Conservation (phyloP, 495 filamentous ascomycete genomes). For the Neurospora pannonica region DNA sequence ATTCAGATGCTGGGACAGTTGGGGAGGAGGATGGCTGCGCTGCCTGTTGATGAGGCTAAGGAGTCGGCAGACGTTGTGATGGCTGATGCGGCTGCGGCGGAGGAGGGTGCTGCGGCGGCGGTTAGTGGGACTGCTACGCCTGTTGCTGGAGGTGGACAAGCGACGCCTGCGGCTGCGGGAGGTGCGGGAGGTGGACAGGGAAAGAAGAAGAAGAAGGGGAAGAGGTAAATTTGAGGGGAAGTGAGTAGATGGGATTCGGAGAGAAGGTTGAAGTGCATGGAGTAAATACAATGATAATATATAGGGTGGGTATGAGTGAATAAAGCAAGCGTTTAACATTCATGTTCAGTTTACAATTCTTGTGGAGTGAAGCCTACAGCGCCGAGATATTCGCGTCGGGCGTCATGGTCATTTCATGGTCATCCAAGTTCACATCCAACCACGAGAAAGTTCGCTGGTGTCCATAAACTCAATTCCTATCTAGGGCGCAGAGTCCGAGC, state of each 20-base stretch:
- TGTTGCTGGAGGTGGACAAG: constrained; percentile 6
- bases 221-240: constrained; percentile 27
- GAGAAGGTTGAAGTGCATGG: background rate
- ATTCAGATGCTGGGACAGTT: constrained; percentile 63
- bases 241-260: background rate
- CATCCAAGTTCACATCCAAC: background rate
- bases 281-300: background rate
- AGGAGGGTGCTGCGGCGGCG: background rate
- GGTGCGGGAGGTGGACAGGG: constrained; percentile 35
- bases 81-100: background rate
- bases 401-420: background rate
- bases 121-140: background rate
- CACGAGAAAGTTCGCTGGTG: background rate
- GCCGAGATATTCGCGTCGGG: background rate
- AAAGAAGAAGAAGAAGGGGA: constrained; percentile 51
- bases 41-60: constrained; percentile 22
- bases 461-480: background rate
- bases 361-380: background rate
- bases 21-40: constrained; percentile 53
- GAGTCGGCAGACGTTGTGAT: constrained; percentile 26
- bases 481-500: background rate
- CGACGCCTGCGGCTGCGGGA: constrained; percentile 25
- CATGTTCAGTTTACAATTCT: background rate
- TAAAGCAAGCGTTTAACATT: background rate
- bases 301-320: background rate